Evolutionary conservation across 1,139 yeast species (phyloP).

Genomic region (Debaryomycetaceae sp.): DNA sequence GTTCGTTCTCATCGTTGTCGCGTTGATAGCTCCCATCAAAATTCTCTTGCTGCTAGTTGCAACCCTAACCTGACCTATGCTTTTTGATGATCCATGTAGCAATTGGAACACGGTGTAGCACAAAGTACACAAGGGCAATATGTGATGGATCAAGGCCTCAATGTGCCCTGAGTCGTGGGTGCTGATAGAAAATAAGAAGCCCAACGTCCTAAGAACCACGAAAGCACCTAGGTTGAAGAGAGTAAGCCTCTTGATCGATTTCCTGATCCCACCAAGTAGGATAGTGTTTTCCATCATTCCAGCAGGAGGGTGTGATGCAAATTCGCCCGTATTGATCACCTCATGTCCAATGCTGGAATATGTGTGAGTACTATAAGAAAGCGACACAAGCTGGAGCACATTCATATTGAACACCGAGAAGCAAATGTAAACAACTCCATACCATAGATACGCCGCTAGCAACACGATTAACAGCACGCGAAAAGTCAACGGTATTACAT

Average conservation of each 20-base stretch:
- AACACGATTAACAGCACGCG: constrained; percentile 30
- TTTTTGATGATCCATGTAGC: constrained; percentile 12
- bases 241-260: constrained; percentile 19
- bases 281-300: constrained; percentile 29
- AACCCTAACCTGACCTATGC: constrained; percentile 41
- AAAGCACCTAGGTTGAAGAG: constrained; percentile 21
- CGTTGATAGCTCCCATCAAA: constrained; percentile 53
- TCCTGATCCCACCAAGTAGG: constrained; percentile 34
- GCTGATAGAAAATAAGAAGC: not conserved
- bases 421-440: constrained; percentile 24
- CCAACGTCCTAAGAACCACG: constrained; percentile 3
- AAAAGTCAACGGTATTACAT: constrained; percentile 38
- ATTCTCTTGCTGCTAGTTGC: constrained; percentile 52
- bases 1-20: constrained; percentile 57
- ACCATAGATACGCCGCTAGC: constrained; percentile 36
- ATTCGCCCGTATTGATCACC: constrained; percentile 28
- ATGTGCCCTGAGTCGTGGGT: not conserved
- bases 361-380: constrained; percentile 39
- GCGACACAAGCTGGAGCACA: constrained; percentile 32
- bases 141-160: constrained; percentile 3
- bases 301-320: constrained; percentile 28
- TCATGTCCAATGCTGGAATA: constrained; percentile 26
- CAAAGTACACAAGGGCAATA: constrained; percentile 19
- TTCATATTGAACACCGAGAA: constrained; percentile 25
- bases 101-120: constrained; percentile 13